Base-by-base conservation (phyloP, 768 basidiomycete genomes). In the Coprinellus aureogranulatus region DNA sequence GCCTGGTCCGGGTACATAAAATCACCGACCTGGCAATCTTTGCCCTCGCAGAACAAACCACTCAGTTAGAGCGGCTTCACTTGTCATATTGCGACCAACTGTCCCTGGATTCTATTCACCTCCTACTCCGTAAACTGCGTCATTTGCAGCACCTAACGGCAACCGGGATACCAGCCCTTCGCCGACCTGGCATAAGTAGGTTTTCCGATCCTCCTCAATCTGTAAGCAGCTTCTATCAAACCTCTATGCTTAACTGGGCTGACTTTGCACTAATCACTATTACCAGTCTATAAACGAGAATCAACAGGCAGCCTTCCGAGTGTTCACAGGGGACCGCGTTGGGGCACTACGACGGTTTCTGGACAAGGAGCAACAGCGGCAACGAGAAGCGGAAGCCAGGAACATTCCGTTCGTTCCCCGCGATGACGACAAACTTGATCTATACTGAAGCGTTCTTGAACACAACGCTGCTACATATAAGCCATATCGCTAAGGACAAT, bases 51-150 rank as follows among this genome's bases (percentile, higher is more conserved):
- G 89, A 92, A 63, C 84, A 92, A 70, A 82, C 78, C 34, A 75
- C 67, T 28, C 77, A 77, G 31, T 76, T 97, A 62, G 90, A 94
- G 66, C 83, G 92, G 25, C 78, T 96, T 48, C 89, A 97, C 66
- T 72, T 98, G 37, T 90, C 90, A 27, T 92, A 93, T 68, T 98
- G 94, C 74, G 87, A 88, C 63, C 80, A 85, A 55, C 74, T 98
- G 54, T 85, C 89, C 26, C 81, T 95, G 39, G 81, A 86, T 42
- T 89, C 90, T 9, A 74, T 93, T 30, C 88, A 91, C 60, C 77
- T 82, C 48, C 72, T 95, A 14, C 70, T 95, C 51, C 81, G 80
- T 57, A 76, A 79, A 54, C 77, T 88, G 22, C 72, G 73, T 42
- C 75, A 76, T 39, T 73, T 97, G 45, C 85, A 85, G 50, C 88